These are phyloP conservation scores for Letharia columbiana DNA, from an alignment of 495 filamentous ascomycete species.

Conservation along the genomic window DNA sequence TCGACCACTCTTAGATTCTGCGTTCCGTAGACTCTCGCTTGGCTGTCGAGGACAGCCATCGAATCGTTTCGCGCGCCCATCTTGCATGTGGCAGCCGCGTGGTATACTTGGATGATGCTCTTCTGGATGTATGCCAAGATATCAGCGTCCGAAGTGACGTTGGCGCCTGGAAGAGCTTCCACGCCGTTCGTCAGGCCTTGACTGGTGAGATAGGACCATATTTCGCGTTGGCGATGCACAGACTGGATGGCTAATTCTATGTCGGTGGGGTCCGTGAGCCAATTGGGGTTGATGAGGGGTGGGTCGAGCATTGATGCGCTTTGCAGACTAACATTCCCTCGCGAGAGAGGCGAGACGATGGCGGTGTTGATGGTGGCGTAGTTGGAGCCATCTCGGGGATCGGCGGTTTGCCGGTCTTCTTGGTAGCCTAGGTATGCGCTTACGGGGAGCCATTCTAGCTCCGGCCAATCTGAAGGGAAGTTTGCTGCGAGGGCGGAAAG, in stretches of 20 bases:
- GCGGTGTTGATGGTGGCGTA: slow-evolving; percentile 34
- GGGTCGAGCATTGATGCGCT: slow-evolving; percentile 10
- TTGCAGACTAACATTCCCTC: slow-evolving; percentile 24
- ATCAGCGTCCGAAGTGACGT: slow-evolving; percentile 38
- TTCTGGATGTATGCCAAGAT: slow-evolving; percentile 36
- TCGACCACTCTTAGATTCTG: slow-evolving; percentile 40
- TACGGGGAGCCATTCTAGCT: slow-evolving; percentile 37
- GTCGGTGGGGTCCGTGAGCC: slow-evolving; percentile 33
- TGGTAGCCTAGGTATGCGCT: slow-evolving; percentile 23
- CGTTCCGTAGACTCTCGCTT: slow-evolving; percentile 35
- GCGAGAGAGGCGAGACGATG: slow-evolving; percentile 36
- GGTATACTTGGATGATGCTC: slow-evolving; percentile 38
- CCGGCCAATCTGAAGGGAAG: slow-evolving; percentile 44
- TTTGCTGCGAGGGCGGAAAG: slow-evolving; percentile 19
- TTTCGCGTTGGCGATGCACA: slow-evolving; percentile 40
- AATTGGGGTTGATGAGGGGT: slow-evolving; percentile 34
- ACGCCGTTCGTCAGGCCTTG: slow-evolving; percentile 25
- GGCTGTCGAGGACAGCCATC: slow-evolving; percentile 38
- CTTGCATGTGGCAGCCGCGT: slow-evolving; percentile 38
- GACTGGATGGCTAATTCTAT: slow-evolving; percentile 44
- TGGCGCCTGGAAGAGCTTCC: slow-evolving; percentile 38
- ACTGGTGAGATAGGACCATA: slow-evolving; percentile 24
- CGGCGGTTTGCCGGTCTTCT: slow-evolving; percentile 11
- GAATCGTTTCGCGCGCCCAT: slow-evolving; percentile 36
- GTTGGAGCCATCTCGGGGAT: slow-evolving; percentile 29